Evolutionary conservation across 225 moss, liverwort and hornwort species (phyloP).

Genomic region (Takakia lepidozioides): DNA sequence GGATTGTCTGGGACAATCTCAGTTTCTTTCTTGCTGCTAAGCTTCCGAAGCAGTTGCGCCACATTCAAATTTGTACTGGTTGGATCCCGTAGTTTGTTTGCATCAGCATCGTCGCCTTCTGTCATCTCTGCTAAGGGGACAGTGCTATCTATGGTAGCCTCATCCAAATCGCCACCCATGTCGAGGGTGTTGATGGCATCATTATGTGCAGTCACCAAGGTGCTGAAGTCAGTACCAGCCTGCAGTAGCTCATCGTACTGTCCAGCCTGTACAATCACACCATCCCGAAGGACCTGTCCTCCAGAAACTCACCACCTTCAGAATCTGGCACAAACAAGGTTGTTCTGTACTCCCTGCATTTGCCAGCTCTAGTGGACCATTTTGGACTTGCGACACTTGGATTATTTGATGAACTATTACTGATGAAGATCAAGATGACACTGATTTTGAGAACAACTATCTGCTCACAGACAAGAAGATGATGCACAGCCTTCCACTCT

Average conservation of each 20-base stretch:
- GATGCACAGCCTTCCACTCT: too few relatives aligned
- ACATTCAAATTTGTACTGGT: neutral
- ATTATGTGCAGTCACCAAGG: conserved; percentile 35
- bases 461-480: conserved; percentile 1
- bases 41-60: neutral
- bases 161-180: too few relatives aligned
- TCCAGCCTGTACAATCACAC: conserved; percentile 62
- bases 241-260: conserved; percentile 56
- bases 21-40: neutral
- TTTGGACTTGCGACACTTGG: too few relatives aligned
- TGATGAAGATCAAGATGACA: neutral
- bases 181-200: conserved; percentile 34
- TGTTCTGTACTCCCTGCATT: too few relatives aligned
- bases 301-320: too few relatives aligned
- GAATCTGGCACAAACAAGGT: too few relatives aligned
- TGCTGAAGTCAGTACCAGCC: conserved; percentile 45
- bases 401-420: too few relatives aligned
- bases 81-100: neutral
- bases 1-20: neutral
- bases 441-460: neutral
- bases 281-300: conserved; percentile 48
- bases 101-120: neutral
- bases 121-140: neutral
- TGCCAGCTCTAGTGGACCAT: too few relatives aligned
- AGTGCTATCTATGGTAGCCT: too few relatives aligned